phyloP scores from a whole-genome alignment of 768 basidiomycete species.

The Naganishia randhawae region DNA sequence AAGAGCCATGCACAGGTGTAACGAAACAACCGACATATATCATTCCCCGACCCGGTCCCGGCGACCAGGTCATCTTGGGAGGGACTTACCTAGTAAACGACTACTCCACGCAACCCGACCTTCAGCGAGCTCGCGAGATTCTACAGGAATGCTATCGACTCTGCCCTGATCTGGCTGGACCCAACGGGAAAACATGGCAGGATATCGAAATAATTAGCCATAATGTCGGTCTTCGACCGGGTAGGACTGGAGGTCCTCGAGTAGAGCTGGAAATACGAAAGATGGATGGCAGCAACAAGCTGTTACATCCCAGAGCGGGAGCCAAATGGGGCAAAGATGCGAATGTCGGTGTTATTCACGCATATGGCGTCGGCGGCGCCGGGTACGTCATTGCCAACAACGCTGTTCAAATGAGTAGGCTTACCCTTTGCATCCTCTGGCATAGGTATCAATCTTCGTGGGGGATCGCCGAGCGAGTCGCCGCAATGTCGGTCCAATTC shows the following conservation, averaged over 20 bases:
- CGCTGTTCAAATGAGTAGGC: neutral
- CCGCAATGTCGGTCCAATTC: constrained; percentile 29
- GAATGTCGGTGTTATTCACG: constrained; percentile 55
- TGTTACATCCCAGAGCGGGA: constrained; percentile 32
- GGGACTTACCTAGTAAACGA: constrained; percentile 57
- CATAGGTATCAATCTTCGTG: constrained; percentile 44
- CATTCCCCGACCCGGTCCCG: constrained; percentile 59
- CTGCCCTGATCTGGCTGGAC: constrained; percentile 52
- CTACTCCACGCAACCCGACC: constrained; percentile 58
- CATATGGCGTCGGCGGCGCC: constrained; percentile 59
- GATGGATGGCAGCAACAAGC: constrained; percentile 30
- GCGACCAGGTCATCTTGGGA: constrained; percentile 57
- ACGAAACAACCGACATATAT: constrained; percentile 56
- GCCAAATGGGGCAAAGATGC: constrained; percentile 35
- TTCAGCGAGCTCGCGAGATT: constrained; percentile 54
- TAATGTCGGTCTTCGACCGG: constrained; percentile 63
- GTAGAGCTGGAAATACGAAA: constrained; percentile 56
- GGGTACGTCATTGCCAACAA: constrained; percentile 21
- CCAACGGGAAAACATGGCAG: constrained; percentile 48
- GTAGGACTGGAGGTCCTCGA: constrained; percentile 59
- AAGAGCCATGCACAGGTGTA: neutral
- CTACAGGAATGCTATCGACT: constrained; percentile 51
- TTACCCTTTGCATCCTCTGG: neutral
- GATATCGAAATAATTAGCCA: constrained; percentile 57
- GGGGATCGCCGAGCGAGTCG: constrained; percentile 45